phyloP scores from a whole-genome alignment of 176 grass and related monocot genomes.

The Musa itinerans region DNA sequence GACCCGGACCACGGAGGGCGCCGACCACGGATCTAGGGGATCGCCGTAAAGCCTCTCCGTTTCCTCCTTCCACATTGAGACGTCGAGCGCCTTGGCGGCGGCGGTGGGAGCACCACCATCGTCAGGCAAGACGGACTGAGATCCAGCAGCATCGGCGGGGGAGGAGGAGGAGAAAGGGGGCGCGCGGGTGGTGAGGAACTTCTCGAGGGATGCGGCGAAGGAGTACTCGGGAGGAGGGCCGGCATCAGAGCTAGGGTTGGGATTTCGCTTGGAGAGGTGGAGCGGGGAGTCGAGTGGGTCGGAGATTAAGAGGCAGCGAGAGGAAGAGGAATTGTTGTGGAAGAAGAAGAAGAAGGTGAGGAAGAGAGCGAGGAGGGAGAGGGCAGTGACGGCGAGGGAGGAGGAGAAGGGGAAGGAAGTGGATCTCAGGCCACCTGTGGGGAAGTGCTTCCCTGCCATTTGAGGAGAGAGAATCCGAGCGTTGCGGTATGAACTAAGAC shows the following conservation, averaged over 20 bases:
- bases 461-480: too few relatives aligned
- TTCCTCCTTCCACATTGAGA: slow-evolving; percentile 40
- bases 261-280: not conserved
- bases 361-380: slow-evolving; percentile 37
- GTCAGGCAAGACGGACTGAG: not conserved
- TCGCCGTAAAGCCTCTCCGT: slow-evolving; percentile 41
- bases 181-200: not conserved
- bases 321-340: slow-evolving; percentile 19
- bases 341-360: slow-evolving; percentile 33
- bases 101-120: not conserved
- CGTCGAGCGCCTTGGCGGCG: slow-evolving; percentile 21
- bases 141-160: not conserved
- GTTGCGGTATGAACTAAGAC: too few relatives aligned
- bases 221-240: slow-evolving; percentile 43
- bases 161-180: not conserved
- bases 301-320: not conserved
- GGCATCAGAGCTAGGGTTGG: slow-evolving; percentile 25
- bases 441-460: slow-evolving; percentile 79
- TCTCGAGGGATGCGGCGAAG: slow-evolving; percentile 45
- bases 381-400: slow-evolving; percentile 8
- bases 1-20: slow-evolving; percentile 49
- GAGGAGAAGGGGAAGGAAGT: slow-evolving; percentile 11
- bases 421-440: slow-evolving; percentile 33
- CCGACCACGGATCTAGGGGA: slow-evolving; percentile 37
- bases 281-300: slow-evolving; percentile 14